phyloP scores from a whole-genome alignment of 441 rosid species.

The Gossypium trilobum region DNA sequence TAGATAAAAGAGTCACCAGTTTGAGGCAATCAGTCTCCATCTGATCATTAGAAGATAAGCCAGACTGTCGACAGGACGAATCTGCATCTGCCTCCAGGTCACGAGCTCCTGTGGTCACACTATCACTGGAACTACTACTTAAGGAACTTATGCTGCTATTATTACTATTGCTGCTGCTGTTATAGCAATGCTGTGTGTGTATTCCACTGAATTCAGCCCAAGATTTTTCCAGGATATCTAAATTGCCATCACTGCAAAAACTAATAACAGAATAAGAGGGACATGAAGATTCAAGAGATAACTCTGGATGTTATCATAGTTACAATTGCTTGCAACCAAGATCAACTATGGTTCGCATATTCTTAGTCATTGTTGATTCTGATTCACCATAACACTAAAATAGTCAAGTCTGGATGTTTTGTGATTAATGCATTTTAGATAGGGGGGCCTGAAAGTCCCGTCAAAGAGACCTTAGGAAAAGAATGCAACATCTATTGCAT shows the following conservation, averaged over 20 bases:
- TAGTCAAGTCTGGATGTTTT: background rate
- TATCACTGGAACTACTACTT: slow-evolving; percentile 89
- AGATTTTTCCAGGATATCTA: slow-evolving; percentile 57
- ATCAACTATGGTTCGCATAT: background rate
- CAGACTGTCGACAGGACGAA: slow-evolving; percentile 88
- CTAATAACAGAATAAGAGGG: slow-evolving; percentile 9
- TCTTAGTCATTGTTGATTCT: background rate
- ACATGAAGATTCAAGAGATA: slow-evolving; percentile 16
- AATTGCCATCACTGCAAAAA: slow-evolving; percentile 62
- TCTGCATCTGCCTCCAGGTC: slow-evolving; percentile 99
- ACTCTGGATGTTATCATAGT: background rate
- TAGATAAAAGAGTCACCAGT: slow-evolving; percentile 43
- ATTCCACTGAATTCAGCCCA: slow-evolving; percentile 57
- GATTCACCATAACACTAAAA: background rate
- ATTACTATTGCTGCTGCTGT: slow-evolving; percentile 94
- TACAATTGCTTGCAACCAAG: background rate
- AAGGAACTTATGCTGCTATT: slow-evolving; percentile 85
- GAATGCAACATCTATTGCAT: slow-evolving; percentile 1
- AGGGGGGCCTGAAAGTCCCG: background rate
- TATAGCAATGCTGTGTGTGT: slow-evolving; percentile 46
- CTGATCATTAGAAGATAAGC: slow-evolving; percentile 70
- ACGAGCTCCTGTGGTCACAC: slow-evolving; percentile 66
- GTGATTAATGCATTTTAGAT: background rate
- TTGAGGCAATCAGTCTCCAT: slow-evolving; percentile 62
- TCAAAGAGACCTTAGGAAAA: background rate